A percentile compares a stretch with the other conserved stretches of the same genome.
Conservation (phyloP, 441 rosid species). For the Euphorbia schlechtendalii region DNA sequence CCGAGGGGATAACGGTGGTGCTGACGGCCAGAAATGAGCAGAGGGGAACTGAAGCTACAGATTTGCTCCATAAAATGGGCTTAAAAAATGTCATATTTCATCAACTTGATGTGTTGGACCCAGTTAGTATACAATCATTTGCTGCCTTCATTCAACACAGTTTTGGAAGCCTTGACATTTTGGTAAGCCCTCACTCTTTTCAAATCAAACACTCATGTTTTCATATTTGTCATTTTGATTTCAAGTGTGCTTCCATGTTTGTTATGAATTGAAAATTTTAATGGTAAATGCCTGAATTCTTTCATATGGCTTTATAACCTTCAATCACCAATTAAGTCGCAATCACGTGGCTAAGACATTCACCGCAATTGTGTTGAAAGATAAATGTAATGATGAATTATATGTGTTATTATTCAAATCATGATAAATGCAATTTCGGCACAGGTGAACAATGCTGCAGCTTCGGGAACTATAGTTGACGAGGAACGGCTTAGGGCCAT, state of each 20-base stretch:
- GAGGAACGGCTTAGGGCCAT: constrained; percentile 31
- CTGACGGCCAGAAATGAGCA: constrained; percentile 40
- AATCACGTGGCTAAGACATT: too few relatives aligned
- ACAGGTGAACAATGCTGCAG: constrained; percentile 54
- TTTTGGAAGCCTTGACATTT: constrained; percentile 44
- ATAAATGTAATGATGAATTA: too few relatives aligned
- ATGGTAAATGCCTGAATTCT: too few relatives aligned
- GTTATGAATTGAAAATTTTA: too few relatives aligned
- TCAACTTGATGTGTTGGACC: constrained; percentile 47
- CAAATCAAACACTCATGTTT: too few relatives aligned
- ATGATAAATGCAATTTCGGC: constrained; percentile 6
- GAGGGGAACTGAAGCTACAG: constrained; percentile 37
- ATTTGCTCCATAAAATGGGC: constrained; percentile 30
- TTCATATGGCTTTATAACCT: too few relatives aligned
- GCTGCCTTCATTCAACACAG: constrained; percentile 26
- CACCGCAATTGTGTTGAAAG: too few relatives aligned
- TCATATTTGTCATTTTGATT: too few relatives aligned
- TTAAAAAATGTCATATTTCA: constrained; percentile 37
- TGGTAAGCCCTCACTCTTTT: constrained; percentile 32
- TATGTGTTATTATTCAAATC: too few relatives aligned
- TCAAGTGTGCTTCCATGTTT: too few relatives aligned
- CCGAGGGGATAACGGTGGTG: constrained; percentile 32
- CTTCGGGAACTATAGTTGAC: constrained; percentile 28
- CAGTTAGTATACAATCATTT: constrained; percentile 23
- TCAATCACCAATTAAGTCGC: too few relatives aligned